Conservation (phyloP, 1,284 basidiomycete genomes). For the Tilletia walkeri region DNA sequence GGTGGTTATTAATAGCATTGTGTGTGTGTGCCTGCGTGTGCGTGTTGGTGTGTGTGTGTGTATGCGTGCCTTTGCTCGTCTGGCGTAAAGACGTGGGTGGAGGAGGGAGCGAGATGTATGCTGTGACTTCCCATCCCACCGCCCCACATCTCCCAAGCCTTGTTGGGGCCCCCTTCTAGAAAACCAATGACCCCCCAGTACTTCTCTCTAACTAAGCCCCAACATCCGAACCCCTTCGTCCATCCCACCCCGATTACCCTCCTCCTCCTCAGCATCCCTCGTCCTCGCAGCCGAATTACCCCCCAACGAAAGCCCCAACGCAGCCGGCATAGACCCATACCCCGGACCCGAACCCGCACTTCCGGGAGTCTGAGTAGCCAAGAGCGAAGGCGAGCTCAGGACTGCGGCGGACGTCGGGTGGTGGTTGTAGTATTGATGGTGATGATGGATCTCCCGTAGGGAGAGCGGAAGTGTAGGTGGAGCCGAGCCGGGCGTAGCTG, state of each 20-base stretch:
- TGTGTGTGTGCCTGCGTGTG: no score
- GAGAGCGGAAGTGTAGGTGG: constrained; percentile 18
- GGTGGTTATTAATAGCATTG: no score
- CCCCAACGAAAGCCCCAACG: constrained; percentile 30
- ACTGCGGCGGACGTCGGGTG: neutral
- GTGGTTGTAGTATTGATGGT: constrained; percentile 16
- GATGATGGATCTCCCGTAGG: constrained; percentile 22
- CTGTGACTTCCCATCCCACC: no score
- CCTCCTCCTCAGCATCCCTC: constrained; percentile 18
- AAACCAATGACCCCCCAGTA: no score
- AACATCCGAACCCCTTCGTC: constrained; percentile 33
- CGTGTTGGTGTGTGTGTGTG: no score
- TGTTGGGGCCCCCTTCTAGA: no score
- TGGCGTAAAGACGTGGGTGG: no score
- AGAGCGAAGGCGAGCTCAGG: constrained; percentile 23
- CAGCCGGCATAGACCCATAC: constrained; percentile 33
- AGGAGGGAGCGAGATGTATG: no score
- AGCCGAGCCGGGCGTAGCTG: neutral
- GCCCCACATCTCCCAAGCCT: no score
- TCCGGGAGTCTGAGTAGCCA: constrained; percentile 22
- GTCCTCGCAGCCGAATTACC: constrained; percentile 13
- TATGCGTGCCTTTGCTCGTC: no score
- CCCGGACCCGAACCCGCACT: constrained; percentile 32
- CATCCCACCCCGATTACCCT: constrained; percentile 23
- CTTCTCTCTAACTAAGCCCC: constrained; percentile 22